These are phyloP conservation scores for Colletotrichum godetiae DNA, from an alignment of 2,329 filamentous ascomycete genomes.

Conservation along the genomic window DNA sequence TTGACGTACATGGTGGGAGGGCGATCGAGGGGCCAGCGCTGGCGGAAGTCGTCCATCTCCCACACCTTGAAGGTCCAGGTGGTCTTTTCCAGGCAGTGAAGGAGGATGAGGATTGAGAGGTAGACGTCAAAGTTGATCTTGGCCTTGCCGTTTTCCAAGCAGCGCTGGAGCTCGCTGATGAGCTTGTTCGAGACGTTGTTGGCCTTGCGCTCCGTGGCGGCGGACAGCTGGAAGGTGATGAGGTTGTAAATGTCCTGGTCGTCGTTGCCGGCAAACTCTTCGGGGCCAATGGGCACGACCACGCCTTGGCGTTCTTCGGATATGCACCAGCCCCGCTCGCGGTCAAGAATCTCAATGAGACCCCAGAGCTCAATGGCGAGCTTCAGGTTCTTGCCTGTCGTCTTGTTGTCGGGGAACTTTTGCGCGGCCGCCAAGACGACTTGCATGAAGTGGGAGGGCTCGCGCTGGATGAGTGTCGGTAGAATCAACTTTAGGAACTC, in stretches of 20 bases:
- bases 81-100: slow-evolving; percentile 75
- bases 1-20: slow-evolving; percentile 67
- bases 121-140: slow-evolving; percentile 71
- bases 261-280: slow-evolving; percentile 58
- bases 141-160: slow-evolving; percentile 70
- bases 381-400: slow-evolving; percentile 65
- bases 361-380: slow-evolving; percentile 74
- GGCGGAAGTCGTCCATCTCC: slow-evolving; percentile 70
- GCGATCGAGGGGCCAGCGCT: slow-evolving; percentile 70
- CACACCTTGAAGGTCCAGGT: slow-evolving; percentile 77
- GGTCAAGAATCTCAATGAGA: slow-evolving; percentile 73
- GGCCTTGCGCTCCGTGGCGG: slow-evolving; percentile 73
- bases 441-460: slow-evolving; percentile 70
- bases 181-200: slow-evolving; percentile 68
- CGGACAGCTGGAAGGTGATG: slow-evolving; percentile 73
- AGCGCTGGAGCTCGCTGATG: slow-evolving; percentile 70
- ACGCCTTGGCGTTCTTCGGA: slow-evolving; percentile 57
- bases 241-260: slow-evolving; percentile 70
- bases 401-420: slow-evolving; percentile 56
- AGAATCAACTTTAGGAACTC: slow-evolving; percentile 69
- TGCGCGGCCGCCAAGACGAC: slow-evolving; percentile 67
- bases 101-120: slow-evolving; percentile 69
- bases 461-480: slow-evolving; percentile 67
- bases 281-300: slow-evolving; percentile 58
- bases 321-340: slow-evolving; percentile 71